Percentiles rank a stretch among this genome's conserved stretches.
Evolutionary conservation across 2,329 filamentous ascomycete genomes (phyloP).

Genomic region (Fusarium sp.): DNA sequence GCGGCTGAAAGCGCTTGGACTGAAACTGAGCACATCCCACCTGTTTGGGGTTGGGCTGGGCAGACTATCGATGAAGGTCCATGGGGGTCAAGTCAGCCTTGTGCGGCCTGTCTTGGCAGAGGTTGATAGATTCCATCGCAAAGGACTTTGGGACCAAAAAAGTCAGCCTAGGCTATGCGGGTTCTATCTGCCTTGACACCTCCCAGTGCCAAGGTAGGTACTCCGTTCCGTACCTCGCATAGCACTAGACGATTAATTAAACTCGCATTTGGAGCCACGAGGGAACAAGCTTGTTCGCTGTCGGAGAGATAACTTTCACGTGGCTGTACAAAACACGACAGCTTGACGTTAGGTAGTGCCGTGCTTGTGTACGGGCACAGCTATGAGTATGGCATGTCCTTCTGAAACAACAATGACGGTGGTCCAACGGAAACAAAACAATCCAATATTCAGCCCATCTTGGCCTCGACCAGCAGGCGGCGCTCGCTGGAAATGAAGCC

Average conservation of each 20-base stretch:
- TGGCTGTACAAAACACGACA: neutral
- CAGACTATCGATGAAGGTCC: neutral
- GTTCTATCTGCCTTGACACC: slow-evolving; percentile 3
- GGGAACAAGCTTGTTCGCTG: neutral
- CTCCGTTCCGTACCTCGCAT: neutral
- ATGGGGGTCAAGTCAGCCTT: slow-evolving; percentile 1
- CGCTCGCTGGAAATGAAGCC: slow-evolving; percentile 1
- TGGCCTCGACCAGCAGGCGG: neutral
- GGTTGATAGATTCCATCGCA: neutral
- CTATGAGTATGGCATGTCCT: neutral
- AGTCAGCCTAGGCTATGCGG: slow-evolving; percentile 1
- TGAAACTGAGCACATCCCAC: neutral
- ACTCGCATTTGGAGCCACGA: neutral
- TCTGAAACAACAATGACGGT: neutral
- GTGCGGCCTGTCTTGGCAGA: neutral
- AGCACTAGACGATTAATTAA: neutral
- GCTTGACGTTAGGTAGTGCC: neutral
- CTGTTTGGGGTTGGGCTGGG: neutral
- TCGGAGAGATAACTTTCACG: neutral
- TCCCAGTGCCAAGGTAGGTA: neutral
- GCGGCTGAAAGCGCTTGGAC: slow-evolving; percentile 1
- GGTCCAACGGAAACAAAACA: neutral
- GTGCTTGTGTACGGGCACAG: neutral
- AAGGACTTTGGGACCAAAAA: neutral
- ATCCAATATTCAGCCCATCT: neutral